These are phyloP conservation scores for Adansonia gregorii DNA, from an alignment of 441 rosid genomes.

Conservation along the genomic window DNA sequence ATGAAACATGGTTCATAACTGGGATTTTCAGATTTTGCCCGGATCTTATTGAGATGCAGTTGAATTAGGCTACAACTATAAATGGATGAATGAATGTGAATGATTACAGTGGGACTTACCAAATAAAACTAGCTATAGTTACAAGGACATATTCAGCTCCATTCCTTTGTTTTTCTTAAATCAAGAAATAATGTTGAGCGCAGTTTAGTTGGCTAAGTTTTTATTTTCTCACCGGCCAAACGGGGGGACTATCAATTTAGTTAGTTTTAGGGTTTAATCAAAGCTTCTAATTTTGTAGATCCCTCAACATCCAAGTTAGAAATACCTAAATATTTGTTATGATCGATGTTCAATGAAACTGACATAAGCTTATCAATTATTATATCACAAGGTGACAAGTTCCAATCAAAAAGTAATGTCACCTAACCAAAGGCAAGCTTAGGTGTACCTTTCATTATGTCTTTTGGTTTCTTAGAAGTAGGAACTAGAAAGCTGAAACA, in stretches of 20 bases:
- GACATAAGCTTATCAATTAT: conserved; percentile 12
- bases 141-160: not conserved
- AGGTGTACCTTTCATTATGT: conserved; percentile 19
- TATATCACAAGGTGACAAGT: not conserved
- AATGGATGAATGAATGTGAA: not conserved
- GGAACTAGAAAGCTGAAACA: not conserved
- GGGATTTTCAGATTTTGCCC: not conserved
- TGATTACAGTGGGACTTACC: not conserved
- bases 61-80: not conserved
- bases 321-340: not conserved
- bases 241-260: not conserved
- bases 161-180: not conserved
- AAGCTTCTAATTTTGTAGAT: not conserved
- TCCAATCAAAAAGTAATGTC: conserved; percentile 10
- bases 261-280: not conserved
- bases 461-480: conserved; percentile 11
- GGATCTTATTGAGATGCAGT: not conserved
- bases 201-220: conserved; percentile 3
- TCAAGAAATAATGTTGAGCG: not conserved
- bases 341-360: not conserved
- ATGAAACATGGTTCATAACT: not conserved
- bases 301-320: not conserved
- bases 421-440: conserved; percentile 16
- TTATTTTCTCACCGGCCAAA: conserved; percentile 10
- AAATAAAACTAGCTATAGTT: not conserved